Conservation (phyloP, 345 rosid genomes). For the Stellera chamaejasme region DNA sequence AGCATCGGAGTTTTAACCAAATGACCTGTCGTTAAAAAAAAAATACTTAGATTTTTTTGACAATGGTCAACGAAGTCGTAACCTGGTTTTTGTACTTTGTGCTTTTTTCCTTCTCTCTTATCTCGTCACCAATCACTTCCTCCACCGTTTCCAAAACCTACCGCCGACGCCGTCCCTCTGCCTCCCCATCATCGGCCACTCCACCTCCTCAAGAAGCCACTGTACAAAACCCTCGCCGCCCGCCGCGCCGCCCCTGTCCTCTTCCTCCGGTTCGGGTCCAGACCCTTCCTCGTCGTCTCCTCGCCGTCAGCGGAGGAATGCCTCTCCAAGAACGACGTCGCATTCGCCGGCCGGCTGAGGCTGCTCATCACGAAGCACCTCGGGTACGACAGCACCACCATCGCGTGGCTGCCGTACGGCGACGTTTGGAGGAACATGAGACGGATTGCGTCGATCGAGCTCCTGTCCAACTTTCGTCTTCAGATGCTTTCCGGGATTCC, state of each 20-base stretch:
- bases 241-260: conserved; percentile 27
- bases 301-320: conserved; percentile 34
- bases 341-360: conserved; percentile 21
- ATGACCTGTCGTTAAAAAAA: no score
- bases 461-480: conserved; percentile 18
- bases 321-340: conserved; percentile 24
- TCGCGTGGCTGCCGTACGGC: conserved; percentile 12
- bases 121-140: conserved; percentile 15
- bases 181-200: conserved; percentile 40
- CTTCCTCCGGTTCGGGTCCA: conserved; percentile 26
- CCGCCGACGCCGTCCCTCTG: conserved; percentile 36
- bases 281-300: conserved; percentile 26
- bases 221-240: conserved; percentile 18
- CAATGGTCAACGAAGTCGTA: no score
- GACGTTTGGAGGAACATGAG: conserved; percentile 22
- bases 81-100: conserved; percentile 13
- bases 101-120: conserved; percentile 10
- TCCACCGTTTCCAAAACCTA: conserved; percentile 21
- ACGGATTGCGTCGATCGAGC: conserved; percentile 15
- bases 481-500: background rate
- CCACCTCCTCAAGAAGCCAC: conserved; percentile 34
- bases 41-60: no score
- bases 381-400: conserved; percentile 3
- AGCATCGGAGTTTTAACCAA: no score
- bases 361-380: conserved; percentile 14